Conservation (phyloP, 805 yeast genomes). For the Hanseniaspora valbyensis region DNA sequence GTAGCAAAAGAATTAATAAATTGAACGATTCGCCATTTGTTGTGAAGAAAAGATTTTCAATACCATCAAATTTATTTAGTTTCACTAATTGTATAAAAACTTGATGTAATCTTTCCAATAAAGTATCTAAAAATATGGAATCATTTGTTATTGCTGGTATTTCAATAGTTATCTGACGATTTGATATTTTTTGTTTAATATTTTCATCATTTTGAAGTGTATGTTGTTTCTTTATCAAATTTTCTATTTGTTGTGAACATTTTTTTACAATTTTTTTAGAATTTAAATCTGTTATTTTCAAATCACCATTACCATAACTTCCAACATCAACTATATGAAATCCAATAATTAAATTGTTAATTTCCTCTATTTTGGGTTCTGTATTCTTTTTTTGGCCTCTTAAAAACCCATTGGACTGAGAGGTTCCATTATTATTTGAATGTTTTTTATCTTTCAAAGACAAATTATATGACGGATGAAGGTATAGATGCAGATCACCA, state of each 20-base stretch:
- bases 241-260: background rate
- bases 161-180: background rate
- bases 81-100: background rate
- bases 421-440: background rate
- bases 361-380: background rate
- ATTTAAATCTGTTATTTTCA: background rate
- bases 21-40: constrained; percentile 9
- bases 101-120: background rate
- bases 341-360: background rate
- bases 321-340: constrained; percentile 4
- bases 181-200: background rate
- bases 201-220: background rate
- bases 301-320: background rate
- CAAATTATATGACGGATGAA: constrained; percentile 20
- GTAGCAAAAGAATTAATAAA: background rate
- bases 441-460: background rate
- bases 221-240: background rate
- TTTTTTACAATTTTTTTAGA: background rate
- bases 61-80: background rate
- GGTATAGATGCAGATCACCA: constrained; percentile 27
- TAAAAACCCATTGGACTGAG: background rate
- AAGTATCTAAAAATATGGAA: background rate
- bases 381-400: background rate
- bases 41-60: constrained; percentile 5
- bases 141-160: background rate